Base-by-base conservation (phyloP, 2,329 filamentous ascomycete genomes). In the Phaeosphaeria sp. region DNA sequence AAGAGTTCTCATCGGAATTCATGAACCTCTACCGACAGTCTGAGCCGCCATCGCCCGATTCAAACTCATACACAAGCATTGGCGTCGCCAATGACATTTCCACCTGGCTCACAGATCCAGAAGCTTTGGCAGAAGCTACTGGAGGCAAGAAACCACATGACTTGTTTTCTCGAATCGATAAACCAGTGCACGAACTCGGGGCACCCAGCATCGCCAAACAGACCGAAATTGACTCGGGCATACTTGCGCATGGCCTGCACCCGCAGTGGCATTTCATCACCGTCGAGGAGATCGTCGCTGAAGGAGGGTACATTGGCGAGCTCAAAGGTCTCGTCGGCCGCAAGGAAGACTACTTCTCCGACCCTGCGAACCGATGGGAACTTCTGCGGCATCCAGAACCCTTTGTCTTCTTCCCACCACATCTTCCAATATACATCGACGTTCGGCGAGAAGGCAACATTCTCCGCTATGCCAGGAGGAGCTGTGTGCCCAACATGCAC, bases 381-480 rank as follows among this genome's bases (percentile, higher is more conserved):
- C 66, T 75, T 5, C 63, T 84, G 46, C 78, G 78, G 55, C 82
- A 84, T 62, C 82, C 82, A 1, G 81, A 83, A 64, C 82, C 82
- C 4, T 84, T 84, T 62, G 82, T 84, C 48, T 84, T 84, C 74
- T 83, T 98, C 77, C 93, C 96, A 70, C 92, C 93, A 0, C 85
- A 89, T 57, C 86, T 98, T 9, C 94, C 94, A 0, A 85, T 99
- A 13, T 97, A 93, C 78, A 95, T 99, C 70, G 95, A 97, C 77
- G 95, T 93, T 10, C 86, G 95, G 58, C 87, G 87, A 73, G 92
- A 96, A 79, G 95, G 94, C 21, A 97, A 92, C 4, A 81, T 88
- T 36, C 88, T 95, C 56, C 90, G 95, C 46, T 97, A 95, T 73
- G 88, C 96, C n/a, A 88, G 95, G 55, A 87, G 94, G 64, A 98